Conservation (phyloP, 1,139 yeast genomes). For the Magnusiomyces tetraspermus region DNA sequence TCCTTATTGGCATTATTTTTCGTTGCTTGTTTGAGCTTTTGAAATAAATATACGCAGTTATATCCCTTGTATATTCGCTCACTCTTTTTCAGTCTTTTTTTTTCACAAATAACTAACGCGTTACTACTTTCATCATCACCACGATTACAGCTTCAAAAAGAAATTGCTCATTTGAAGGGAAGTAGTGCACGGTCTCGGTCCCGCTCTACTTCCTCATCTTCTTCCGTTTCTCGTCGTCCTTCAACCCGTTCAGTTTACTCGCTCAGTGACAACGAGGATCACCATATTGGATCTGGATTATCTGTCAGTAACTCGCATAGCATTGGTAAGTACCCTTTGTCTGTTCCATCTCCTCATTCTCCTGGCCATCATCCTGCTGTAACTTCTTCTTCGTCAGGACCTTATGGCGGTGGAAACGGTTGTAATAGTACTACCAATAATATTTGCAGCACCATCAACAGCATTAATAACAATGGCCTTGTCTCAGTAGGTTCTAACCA, state of each 20-base stretch:
- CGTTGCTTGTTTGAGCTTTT: background rate
- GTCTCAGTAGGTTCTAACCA: background rate
- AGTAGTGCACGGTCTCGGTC: constrained; percentile 28
- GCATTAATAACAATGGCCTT: background rate
- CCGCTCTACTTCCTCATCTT: constrained; percentile 21
- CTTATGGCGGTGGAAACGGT: too few species aligned
- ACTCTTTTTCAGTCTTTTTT: too few species aligned
- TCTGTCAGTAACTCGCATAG: too few species aligned
- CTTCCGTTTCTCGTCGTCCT: constrained; percentile 25
- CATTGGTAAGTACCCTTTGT: too few species aligned
- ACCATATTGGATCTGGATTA: too few species aligned
- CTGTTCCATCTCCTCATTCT: too few species aligned
- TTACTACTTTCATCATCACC: background rate
- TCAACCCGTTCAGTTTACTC: constrained; percentile 24
- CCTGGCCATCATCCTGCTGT: too few species aligned
- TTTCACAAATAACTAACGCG: background rate
- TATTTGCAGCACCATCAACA: too few species aligned
- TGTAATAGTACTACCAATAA: too few species aligned
- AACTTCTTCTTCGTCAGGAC: too few species aligned
- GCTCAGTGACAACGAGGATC: constrained; percentile 25
- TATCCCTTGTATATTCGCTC: background rate
- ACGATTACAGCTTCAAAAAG: constrained; percentile 29
- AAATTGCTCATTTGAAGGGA: constrained; percentile 25
- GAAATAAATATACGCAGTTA: background rate
- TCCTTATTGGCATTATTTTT: background rate